These are phyloP conservation scores for Colletotrichum gigasporum DNA, from an alignment of 2,329 filamentous ascomycete genomes.

Conservation along the genomic window DNA sequence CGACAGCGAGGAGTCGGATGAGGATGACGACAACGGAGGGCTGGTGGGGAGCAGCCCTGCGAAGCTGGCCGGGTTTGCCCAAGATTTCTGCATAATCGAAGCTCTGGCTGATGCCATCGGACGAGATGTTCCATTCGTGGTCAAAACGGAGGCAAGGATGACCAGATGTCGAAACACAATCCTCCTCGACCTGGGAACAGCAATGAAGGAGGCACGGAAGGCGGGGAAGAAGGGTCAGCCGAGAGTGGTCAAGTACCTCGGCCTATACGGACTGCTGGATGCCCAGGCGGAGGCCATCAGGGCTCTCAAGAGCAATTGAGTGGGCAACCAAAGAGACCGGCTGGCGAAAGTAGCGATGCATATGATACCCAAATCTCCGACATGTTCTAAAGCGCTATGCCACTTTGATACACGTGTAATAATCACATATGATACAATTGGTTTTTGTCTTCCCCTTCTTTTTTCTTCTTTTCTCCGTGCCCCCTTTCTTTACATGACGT, in stretches of 20 bases:
- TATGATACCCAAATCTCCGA: conserved; percentile 41
- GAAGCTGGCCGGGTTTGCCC: conserved; percentile 56
- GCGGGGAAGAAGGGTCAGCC: conserved; percentile 53
- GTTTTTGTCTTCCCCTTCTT: background rate
- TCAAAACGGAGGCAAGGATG: conserved; percentile 62
- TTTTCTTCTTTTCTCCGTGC: background rate
- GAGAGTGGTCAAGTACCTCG: conserved; percentile 61
- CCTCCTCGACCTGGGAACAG: conserved; percentile 63
- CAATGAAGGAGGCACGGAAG: conserved; percentile 54
- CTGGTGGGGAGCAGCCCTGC: conserved; percentile 56
- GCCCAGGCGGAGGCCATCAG: conserved; percentile 63
- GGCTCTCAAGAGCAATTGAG: conserved; percentile 50
- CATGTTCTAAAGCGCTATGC: conserved; percentile 31
- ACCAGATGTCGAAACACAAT: conserved; percentile 64
- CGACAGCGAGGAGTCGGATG: conserved; percentile 39
- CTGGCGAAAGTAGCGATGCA: conserved; percentile 31
- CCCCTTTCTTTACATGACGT: conserved; percentile 49
- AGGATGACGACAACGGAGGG: conserved; percentile 39
- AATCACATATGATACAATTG: conserved; percentile 50
- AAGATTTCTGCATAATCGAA: conserved; percentile 54
- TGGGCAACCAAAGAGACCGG: conserved; percentile 8
- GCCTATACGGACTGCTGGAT: conserved; percentile 61
- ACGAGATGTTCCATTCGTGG: conserved; percentile 57
- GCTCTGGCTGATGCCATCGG: conserved; percentile 55
- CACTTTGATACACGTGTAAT: conserved; percentile 33